These are phyloP conservation scores for Eremothecium sinecaudum DNA, from an alignment of 1,139 yeast genomes.

Conservation along the genomic window DNA sequence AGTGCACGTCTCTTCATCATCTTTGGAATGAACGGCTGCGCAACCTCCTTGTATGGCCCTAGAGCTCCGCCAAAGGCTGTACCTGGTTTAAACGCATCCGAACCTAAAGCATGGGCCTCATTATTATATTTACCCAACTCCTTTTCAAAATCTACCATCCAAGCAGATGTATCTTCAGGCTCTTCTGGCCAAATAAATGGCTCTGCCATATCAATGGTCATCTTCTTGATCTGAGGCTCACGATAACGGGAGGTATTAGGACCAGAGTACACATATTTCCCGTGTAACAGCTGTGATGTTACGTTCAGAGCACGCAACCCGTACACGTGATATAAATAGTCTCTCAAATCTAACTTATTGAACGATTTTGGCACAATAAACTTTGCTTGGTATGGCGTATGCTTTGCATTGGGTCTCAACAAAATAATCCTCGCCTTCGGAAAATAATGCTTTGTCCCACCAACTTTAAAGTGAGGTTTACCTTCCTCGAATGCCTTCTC, in stretches of 20 bases:
- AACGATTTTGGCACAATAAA: slow-evolving; percentile 85
- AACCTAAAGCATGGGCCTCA: slow-evolving; percentile 45
- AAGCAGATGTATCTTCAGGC: slow-evolving; percentile 34
- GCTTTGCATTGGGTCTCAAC: slow-evolving; percentile 83
- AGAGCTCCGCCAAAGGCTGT: slow-evolving; percentile 71
- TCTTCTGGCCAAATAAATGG: slow-evolving; percentile 92
- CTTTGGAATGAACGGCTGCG: slow-evolving; percentile 62
- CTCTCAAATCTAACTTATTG: slow-evolving; percentile 85
- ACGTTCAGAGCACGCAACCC: slow-evolving; percentile 81
- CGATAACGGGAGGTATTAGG: slow-evolving; percentile 65
- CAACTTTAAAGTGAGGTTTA: slow-evolving; percentile 71
- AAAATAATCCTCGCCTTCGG: slow-evolving; percentile 77
- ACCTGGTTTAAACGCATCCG: slow-evolving; percentile 60
- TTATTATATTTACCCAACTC: slow-evolving; percentile 36
- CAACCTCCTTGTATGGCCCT: slow-evolving; percentile 55
- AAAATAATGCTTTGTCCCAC: slow-evolving; percentile 62
- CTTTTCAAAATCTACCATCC: slow-evolving; percentile 33
- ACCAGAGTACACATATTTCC: slow-evolving; percentile 52
- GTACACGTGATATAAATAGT: slow-evolving; percentile 78
- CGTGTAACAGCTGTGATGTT: slow-evolving; percentile 77
- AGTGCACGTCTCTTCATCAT: slow-evolving; percentile 37
- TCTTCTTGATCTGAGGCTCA: slow-evolving; percentile 75
- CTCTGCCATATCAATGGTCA: slow-evolving; percentile 89
- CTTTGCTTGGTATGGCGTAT: slow-evolving; percentile 92
- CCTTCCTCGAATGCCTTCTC: slow-evolving; percentile 53